Conservation (phyloP, 345 rosid species). For the Eucalyptus pauciflora region DNA sequence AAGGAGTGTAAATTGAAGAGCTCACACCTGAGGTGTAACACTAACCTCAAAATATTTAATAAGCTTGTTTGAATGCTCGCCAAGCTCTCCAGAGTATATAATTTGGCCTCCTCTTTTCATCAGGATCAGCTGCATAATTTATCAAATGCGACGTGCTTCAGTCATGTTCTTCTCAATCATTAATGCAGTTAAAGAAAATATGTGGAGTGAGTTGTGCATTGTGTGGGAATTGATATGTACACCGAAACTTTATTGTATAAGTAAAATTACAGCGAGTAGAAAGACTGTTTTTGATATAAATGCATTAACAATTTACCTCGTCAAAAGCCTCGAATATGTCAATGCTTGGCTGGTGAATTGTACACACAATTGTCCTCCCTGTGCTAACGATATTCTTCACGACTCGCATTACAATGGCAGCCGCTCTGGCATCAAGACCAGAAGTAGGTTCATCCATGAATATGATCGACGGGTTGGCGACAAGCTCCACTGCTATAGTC, state of each 20-base stretch:
- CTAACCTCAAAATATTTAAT: slow-evolving; percentile 47
- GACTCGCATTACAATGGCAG: slow-evolving; percentile 51
- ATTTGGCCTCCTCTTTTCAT: slow-evolving; percentile 50
- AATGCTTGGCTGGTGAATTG: slow-evolving; percentile 56
- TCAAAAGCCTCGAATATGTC: slow-evolving; percentile 50
- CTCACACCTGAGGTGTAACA: not conserved
- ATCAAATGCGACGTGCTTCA: not conserved
- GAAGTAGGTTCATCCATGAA: slow-evolving; percentile 65
- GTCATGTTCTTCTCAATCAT: not conserved
- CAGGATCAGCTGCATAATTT: slow-evolving; percentile 31
- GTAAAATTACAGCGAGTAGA: not conserved
- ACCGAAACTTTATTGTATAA: not conserved
- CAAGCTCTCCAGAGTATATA: slow-evolving; percentile 43
- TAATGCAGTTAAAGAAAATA: not conserved
- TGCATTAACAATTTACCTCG: slow-evolving; percentile 14
- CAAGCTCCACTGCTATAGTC: slow-evolving; percentile 52
- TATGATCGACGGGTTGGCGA: slow-evolving; percentile 44
- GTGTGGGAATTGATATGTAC: not conserved
- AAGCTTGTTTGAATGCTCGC: slow-evolving; percentile 36
- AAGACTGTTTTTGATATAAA: not conserved
- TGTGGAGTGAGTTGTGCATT: not conserved
- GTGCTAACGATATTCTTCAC: slow-evolving; percentile 38
- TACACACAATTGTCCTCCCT: slow-evolving; percentile 38
- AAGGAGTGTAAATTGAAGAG: not conserved
- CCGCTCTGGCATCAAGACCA: slow-evolving; percentile 62